These are phyloP conservation scores for Dryas drummondii DNA, from an alignment of 306 rosid genomes.

Conservation along the genomic window DNA sequence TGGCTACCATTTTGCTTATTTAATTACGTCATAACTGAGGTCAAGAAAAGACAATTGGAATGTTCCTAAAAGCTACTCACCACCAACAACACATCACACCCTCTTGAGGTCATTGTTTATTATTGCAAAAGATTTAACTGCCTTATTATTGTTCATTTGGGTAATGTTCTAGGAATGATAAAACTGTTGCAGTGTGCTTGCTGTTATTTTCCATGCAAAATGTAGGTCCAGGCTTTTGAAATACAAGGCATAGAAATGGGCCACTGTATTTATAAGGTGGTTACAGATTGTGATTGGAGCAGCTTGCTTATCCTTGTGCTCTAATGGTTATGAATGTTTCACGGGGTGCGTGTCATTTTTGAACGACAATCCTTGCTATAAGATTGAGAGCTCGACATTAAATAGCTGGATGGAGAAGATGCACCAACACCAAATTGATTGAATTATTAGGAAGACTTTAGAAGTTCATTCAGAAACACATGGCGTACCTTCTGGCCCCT, in stretches of 20 bases:
- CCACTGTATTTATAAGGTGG: constrained; percentile 44
- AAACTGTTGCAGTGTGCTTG: not conserved
- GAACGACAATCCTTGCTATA: constrained; percentile 45
- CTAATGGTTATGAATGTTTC: constrained; percentile 16
- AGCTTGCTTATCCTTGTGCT: constrained; percentile 25
- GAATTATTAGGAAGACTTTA: not conserved
- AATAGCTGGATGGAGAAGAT: constrained; percentile 27
- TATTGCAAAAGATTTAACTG: not conserved
- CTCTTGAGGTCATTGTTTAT: not conserved
- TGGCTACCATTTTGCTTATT: not conserved
- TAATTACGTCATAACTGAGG: not conserved
- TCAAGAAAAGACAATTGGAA: not conserved
- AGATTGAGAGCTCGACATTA: constrained; percentile 25
- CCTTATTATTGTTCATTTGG: not conserved
- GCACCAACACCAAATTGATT: not conserved
- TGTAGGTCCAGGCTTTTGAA: constrained; percentile 3
- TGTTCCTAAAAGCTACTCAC: not conserved
- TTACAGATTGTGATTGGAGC: constrained; percentile 37
- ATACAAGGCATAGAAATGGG: constrained; percentile 16
- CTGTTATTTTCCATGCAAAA: not conserved
- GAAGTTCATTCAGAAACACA: constrained; percentile 15
- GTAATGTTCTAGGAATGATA: not conserved
- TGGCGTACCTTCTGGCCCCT: constrained; percentile 16
- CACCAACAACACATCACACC: not conserved
- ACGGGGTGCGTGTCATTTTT: constrained; percentile 32